Base-by-base conservation (phyloP, 495 filamentous ascomycete genomes). In the Aspergillus campestris region DNA sequence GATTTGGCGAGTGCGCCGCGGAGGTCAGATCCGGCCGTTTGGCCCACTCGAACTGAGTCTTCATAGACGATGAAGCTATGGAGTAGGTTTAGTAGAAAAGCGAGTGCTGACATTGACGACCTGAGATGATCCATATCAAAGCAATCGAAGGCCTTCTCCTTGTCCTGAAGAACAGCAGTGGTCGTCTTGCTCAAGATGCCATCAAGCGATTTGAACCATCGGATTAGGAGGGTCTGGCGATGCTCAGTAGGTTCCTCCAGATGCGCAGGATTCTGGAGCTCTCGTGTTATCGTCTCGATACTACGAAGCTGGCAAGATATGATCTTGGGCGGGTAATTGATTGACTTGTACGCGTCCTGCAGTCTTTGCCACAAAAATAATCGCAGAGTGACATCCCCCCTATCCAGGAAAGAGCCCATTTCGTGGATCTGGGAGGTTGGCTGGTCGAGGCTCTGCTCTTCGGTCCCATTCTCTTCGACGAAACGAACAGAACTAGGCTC, bases 311-410 rank as follows among this genome's bases (percentile, higher is more conserved):
- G 78, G 62, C 89, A 95, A 1, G 82, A 88, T 15, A 97, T 77
- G 24, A 94, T 81, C 57, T 94, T 94, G 0, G 90, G 86, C 6
- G 77, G 72, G 55, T 94, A 91, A 10, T 84, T 77, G 44, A 96
- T 90, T 29, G 75, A 75, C 49, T 79, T 77, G 55, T 99, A 97
- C 1, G 94, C 89, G 30, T 89, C 84, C 18, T 87, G 81, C 10
- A 99, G 77, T 46, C 85, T 80, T 30, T 83, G 81, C 90, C 91
- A 97, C 1, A 99, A 69, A 47, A 90, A 84, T 3, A 97, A 65
- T 42, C 87, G 78, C 33, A 97, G 65, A 40, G 88, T 84, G 3
- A 89, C 81, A 60, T 83, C 85, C 12, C 85, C 89, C 27, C 75
- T 78, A 41, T 86, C 75, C 12, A 99, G 72, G 53, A 95, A 96